Base-by-base conservation (phyloP, 2,329 filamentous ascomycete species). In the Westerdykella aurantiaca region DNA sequence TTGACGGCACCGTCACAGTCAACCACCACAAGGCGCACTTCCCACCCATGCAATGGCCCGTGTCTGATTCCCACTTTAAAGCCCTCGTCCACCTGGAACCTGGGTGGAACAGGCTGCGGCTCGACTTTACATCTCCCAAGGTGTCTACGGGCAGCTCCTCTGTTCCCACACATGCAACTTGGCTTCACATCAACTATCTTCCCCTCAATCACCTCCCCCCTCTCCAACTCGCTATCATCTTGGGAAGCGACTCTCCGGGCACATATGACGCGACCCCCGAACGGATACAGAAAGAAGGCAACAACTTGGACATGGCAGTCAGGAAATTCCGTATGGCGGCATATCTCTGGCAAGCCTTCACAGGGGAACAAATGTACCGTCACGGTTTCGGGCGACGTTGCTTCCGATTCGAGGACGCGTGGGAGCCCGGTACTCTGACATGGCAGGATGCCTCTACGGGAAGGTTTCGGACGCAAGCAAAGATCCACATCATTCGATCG, bases 311-410 rank as follows among this genome's bases (percentile, higher is more conserved):
- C 10, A 81, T 80, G 6, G 93, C 93, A 0, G 77, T 95, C 41
- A 81, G 80, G 58, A 98, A 98, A 64, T 96, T 93, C 64, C 81
- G 90, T 50, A 96, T 95, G 86, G 85, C 89, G 14, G 91, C 88
- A 18, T 96, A 97, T 63, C 75, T 97, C 12, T 97, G 93, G 90
- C 93, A 98, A 65, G 88, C 90, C 6, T 97, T 95, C 60, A 97
- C 91, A 0, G 88, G 88, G 6, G 93, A 98, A 66, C 90, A 97
- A 64, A 97, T 97, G 91, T 85, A 81, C 65, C 83, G 88, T 50
- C 86, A 95, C 63, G 86, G 85, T 48, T 81, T 97, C 53, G 89
- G 90, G 9, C 80, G 91, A 46, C 82, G 91, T 45, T 83, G 81
- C 42, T 97, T 96, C 67, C 79, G 90, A 35, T 90, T 95, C 50